phyloP scores from a whole-genome alignment of 83 land plant species.

The Diphasiastrum complanatum region DNA sequence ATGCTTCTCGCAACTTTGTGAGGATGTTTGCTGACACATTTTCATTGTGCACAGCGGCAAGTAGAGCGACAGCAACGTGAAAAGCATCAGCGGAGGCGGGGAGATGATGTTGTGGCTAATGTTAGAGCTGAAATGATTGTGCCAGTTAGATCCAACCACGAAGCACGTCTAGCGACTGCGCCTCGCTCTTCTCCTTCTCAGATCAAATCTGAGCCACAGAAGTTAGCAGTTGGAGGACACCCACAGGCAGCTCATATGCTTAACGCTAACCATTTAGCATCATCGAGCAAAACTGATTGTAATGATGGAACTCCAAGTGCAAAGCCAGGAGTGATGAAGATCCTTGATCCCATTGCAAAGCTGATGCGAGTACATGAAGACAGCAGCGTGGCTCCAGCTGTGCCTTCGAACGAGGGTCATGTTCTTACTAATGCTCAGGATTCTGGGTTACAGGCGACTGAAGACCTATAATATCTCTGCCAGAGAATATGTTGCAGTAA shows the following conservation, averaged over 20 bases:
- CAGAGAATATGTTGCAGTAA: too few species aligned
- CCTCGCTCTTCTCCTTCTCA: slow-evolving; percentile 59
- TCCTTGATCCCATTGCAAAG: slow-evolving; percentile 33
- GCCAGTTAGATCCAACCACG: slow-evolving; percentile 55
- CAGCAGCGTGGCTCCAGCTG: slow-evolving; percentile 62
- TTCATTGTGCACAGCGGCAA: slow-evolving; percentile 49
- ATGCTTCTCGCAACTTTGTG: too few species aligned
- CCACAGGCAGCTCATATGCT: slow-evolving; percentile 21
- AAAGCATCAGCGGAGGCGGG: slow-evolving; percentile 50
- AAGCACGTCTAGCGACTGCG: slow-evolving; percentile 70
- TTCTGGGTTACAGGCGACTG: neutral
- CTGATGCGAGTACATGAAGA: slow-evolving; percentile 40
- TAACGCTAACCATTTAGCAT: slow-evolving; percentile 16
- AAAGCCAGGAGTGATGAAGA: neutral
- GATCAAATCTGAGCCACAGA: slow-evolving; percentile 13
- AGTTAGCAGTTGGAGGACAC: too few species aligned
- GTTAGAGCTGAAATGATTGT: slow-evolving; percentile 45
- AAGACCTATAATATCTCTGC: too few species aligned
- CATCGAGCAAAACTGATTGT: slow-evolving; percentile 11
- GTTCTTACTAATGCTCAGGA: slow-evolving; percentile 19
- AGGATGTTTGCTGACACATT: too few species aligned
- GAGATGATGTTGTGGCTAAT: slow-evolving; percentile 67
- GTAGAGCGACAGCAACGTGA: slow-evolving; percentile 71
- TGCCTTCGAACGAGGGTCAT: slow-evolving; percentile 54
- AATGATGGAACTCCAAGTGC: slow-evolving; percentile 7